phyloP scores from a whole-genome alignment of 2,329 filamentous ascomycete species.

The Lasiodiplodia hormozganensis region DNA sequence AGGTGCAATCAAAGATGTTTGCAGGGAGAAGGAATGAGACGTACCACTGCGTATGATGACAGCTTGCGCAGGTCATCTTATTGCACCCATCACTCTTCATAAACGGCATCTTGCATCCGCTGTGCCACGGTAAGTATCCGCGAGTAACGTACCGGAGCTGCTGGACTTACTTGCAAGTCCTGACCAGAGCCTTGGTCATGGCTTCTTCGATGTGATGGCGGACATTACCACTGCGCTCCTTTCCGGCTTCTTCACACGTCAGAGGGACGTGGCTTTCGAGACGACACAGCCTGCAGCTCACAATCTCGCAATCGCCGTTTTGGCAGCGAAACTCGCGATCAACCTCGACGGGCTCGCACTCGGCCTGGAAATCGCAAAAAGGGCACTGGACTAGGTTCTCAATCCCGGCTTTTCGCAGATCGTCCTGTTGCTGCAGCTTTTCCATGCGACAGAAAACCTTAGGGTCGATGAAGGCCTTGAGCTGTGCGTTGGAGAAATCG shows the following conservation, averaged over 20 bases:
- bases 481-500: slow-evolving; percentile 64
- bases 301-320: slow-evolving; percentile 67
- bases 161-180: slow-evolving; percentile 67
- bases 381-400: slow-evolving; percentile 78
- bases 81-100: slow-evolving; percentile 84
- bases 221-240: slow-evolving; percentile 65
- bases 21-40: slow-evolving; percentile 31
- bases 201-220: slow-evolving; percentile 80
- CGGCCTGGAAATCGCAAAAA: slow-evolving; percentile 81
- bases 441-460: slow-evolving; percentile 69
- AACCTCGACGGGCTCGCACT: slow-evolving; percentile 70
- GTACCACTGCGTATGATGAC: slow-evolving; percentile 62
- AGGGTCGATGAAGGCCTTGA: slow-evolving; percentile 64
- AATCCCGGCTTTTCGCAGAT: slow-evolving; percentile 72
- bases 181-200: slow-evolving; percentile 79
- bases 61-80: slow-evolving; percentile 77
- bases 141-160: background rate
- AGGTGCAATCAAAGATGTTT: background rate
- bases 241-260: slow-evolving; percentile 70
- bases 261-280: slow-evolving; percentile 73
- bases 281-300: slow-evolving; percentile 65
- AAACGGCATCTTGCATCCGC: slow-evolving; percentile 71
- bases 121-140: slow-evolving; percentile 33
- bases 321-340: slow-evolving; percentile 78
- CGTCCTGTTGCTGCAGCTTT: slow-evolving; percentile 73